phyloP scores from a whole-genome alignment of 495 filamentous ascomycete species.

The Aspergillus hancockii region DNA sequence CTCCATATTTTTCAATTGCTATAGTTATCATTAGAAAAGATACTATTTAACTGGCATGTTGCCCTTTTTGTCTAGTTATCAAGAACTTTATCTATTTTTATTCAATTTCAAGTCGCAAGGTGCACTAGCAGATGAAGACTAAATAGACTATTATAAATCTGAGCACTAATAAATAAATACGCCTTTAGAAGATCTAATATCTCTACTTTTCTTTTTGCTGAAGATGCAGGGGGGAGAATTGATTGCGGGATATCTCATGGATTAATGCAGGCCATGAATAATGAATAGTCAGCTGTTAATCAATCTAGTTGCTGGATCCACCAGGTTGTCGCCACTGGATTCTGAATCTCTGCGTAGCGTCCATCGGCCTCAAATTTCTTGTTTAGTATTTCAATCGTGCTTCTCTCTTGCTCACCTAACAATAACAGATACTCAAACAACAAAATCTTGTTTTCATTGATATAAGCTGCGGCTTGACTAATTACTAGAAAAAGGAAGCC shows the following conservation, averaged over 20 bases:
- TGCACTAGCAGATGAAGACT: neutral
- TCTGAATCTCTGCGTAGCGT: neutral
- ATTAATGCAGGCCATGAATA: neutral
- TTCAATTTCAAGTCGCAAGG: neutral
- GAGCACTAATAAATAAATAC: neutral
- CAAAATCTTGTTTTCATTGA: constrained; percentile 41
- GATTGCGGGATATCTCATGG: neutral
- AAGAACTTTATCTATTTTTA: neutral
- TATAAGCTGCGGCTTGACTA: constrained; percentile 25
- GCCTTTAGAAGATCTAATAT: neutral
- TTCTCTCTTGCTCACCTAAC: constrained; percentile 39
- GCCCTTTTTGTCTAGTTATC: neutral
- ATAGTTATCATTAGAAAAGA: neutral
- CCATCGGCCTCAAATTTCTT: constrained; percentile 6
- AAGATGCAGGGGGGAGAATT: neutral
- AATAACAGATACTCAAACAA: constrained; percentile 45
- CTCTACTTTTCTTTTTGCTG: neutral
- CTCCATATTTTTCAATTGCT: neutral
- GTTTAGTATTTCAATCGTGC: constrained; percentile 15
- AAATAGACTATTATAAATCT: neutral
- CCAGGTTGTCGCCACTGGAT: neutral
- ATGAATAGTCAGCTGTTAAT: too few species aligned
- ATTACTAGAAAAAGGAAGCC: constrained; percentile 40
- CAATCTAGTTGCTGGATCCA: neutral
- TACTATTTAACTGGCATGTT: neutral